These are phyloP conservation scores for Syzygium aromaticum DNA, from an alignment of 345 rosid genomes.

Conservation along the genomic window DNA sequence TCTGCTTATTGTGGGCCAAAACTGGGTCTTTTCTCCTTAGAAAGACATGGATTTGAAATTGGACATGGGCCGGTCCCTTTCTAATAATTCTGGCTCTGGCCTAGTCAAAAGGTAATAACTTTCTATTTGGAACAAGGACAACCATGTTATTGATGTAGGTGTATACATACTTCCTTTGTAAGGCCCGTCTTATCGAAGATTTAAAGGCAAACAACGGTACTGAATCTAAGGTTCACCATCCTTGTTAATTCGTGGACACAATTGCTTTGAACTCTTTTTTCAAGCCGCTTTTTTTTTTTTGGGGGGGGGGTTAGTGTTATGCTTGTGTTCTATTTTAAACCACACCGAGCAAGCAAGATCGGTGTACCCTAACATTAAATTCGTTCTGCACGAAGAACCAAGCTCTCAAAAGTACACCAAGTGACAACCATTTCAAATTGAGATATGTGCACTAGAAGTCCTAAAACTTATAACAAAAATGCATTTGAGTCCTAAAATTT, in stretches of 20 bases:
- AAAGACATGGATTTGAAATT: not conserved
- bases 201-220: too few relatives aligned
- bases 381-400: not conserved
- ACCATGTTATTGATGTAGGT: not conserved
- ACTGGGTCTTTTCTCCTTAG: not conserved
- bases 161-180: not conserved
- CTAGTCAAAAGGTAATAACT: not conserved
- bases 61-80: not conserved
- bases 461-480: too few relatives aligned
- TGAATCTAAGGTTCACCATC: too few relatives aligned
- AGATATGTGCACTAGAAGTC: too few relatives aligned
- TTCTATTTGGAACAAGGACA: not conserved
- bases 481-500: too few relatives aligned
- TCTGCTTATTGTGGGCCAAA: not conserved
- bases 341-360: not conserved
- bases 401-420: not conserved
- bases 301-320: not conserved
- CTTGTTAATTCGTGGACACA: too few relatives aligned
- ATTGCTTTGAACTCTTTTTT: too few relatives aligned
- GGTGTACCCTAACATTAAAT: not conserved
- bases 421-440: not conserved
- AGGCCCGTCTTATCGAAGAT: too few relatives aligned
- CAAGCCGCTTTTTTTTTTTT: too few relatives aligned
- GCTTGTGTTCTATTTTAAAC: not conserved
- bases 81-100: not conserved